Base-by-base conservation (phyloP, 805 yeast species). In the Candida broadrunensis region DNA sequence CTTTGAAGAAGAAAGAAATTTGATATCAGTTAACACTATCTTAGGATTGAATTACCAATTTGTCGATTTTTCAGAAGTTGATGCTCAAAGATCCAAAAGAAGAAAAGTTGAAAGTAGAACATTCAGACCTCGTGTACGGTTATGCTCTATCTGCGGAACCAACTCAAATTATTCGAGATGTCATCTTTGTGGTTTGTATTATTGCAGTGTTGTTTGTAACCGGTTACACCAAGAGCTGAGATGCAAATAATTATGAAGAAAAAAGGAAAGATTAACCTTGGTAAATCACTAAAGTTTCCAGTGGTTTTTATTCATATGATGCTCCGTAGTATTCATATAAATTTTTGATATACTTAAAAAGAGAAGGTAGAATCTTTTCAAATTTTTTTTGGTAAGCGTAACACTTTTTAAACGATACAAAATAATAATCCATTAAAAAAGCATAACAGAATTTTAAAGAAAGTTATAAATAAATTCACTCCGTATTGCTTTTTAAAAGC, bases 1-100 rank as follows among this genome's bases (percentile, higher is more conserved):
- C 45, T 69, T 70, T 42, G 75, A 70, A 50, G 75, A 70, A 46
- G 75, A 70, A 44, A 52, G 72, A 23, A 69, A 70, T 51, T 56
- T 68, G 48, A 64, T 70, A 9, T 59, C 72, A 17, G 58, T 70
- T 37, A 70, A 70, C 48, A 53, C 72, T 23, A 69, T 70, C n/a
- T 56, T 70, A 39, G 59, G 60, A 33, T 56, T 65, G 35, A 67
- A 66, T 46, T 70, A 57, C 49, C 69, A 66, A 44, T 70, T 68
- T 47, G 58, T 70, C 13, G 73, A 69, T 38, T 67, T 60, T 43
- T 24, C 41, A 26, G 55, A 51, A 12, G 36, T 32, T n/a, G 39
- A 38, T n/a, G 42, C 32, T 29, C 17, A 49, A 13, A 45, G 42
- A 19, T 24, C 43, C n/a, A 51, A 54, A 37, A 58, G 47, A 39